Evolutionary conservation across 768 basidiomycete species (phyloP), one percentile per base, ranked within the genome.

Genomic region (Leucocoprinus leucothites): DNA sequence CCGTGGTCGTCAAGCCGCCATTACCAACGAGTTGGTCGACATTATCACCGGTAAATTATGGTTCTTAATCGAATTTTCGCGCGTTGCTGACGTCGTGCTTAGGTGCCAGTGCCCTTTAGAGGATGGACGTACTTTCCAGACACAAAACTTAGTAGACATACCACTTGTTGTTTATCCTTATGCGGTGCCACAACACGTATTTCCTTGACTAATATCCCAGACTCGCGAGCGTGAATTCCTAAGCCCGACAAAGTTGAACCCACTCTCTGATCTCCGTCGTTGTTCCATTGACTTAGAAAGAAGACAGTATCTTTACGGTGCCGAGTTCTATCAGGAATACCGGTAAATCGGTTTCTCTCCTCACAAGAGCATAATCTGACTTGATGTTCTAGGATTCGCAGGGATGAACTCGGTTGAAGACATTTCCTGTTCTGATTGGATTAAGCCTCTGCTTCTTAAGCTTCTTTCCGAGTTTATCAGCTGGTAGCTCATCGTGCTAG

Each of bases 1-100:
- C 71, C 91, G 94, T 82, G 94, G 95, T 80, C 91, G 94, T 68
- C 94, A 98, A 78, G 94, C 94, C 60, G 88, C 94, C 62, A 98
- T 98, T 67, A 98, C 94, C 58, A 96, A 94, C 76, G 93, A 96
- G 75, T 76, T 93, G 66, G 89, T 93, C 60, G 91, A 93, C 71
- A 92, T 93, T 63, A 93, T 92, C 64, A 94, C 91, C 63, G 91
- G 91, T 91, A 57, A 61, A 82, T 72, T 56, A 5, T 34, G 53
- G 28, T n/a, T 7, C 21, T 40, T 47, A 41, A 22, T 36, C 40
- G 22, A 6, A 8, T 55, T 9, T 22, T 21, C 4, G 16, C 11
- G 41, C 24, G 2, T 3, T 36, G 19, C 16, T 41, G 21, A 42
- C 26, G 36, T 21, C 31, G 40, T 28, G 31, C 26, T 51, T 60